A percentile compares a stretch with the other conserved stretches of the same genome.
Evolutionary conservation across 2,329 filamentous ascomycete genomes (phyloP).

Genomic region (Monilinia laxa): DNA sequence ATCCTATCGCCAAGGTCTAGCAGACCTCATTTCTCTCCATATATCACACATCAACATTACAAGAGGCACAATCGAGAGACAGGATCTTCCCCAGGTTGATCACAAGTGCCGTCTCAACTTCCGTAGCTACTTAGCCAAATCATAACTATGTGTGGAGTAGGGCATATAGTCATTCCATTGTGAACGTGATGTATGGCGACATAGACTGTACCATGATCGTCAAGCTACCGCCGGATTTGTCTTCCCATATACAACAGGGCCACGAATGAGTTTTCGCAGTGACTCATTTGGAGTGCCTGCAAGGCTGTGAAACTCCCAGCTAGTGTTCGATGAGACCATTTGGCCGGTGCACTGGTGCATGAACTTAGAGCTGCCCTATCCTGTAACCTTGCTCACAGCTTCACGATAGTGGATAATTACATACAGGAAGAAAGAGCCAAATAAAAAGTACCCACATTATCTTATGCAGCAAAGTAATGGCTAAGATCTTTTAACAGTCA

Average conservation of each 20-base stretch:
- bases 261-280: not conserved
- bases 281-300: not conserved
- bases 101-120: not conserved
- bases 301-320: not conserved
- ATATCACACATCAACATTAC: not conserved
- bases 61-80: not conserved
- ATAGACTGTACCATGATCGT: not conserved
- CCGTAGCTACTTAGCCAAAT: not conserved
- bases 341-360: not conserved
- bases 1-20: not conserved
- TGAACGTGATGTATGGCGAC: not conserved
- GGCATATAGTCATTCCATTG: not conserved
- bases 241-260: not conserved
- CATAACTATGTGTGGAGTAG: not conserved
- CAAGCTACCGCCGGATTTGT: not conserved
- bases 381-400: slow-evolving; percentile 5
- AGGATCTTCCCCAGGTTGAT: not conserved
- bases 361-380: not conserved
- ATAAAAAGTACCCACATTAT: slow-evolving; percentile 4
- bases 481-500: not conserved
- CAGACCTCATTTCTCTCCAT: not conserved
- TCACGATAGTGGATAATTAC: slow-evolving; percentile 7
- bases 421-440: not conserved
- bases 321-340: not conserved
- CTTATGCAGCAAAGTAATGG: slow-evolving; percentile 1